Evolutionary conservation across 306 rosid species (phyloP), one percentile per base, ranked within the genome.

Genomic region (Trifolium dubium): DNA sequence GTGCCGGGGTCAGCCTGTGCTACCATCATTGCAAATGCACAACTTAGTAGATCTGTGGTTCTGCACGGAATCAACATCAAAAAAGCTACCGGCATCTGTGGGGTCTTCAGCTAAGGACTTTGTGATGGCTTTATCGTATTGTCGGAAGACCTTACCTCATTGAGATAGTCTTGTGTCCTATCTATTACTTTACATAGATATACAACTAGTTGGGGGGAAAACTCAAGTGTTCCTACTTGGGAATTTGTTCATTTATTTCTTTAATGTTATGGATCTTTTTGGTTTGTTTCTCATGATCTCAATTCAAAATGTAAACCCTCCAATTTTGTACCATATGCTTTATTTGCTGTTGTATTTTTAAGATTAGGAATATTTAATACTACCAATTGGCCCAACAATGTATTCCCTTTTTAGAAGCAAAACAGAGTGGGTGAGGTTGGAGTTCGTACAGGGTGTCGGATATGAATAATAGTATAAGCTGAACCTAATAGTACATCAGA

Each of bases 91-190:
- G 0, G 95, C 96, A 64, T 80, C 91, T 3, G 90, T 92, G 37
- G 98, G 99, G 15, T 88, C 99, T 75, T 92, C 99, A 0, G 98
- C 97, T 3, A 94, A 94, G 86, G 97, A 94, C 82, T 94, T 92
- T 53, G 99, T 94, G 67, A 94, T 94, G 99, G 90, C 86, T 60
- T 86, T 94, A 73, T 91, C 96, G 4, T 93, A 93, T 78, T 84
- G 90, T 83, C 87, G 95, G 18, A 88, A 86, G 74, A 64, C 79
- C 54, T 76, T 66, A 30, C 72, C 80, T 67, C 77, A 75, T 49
- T 81, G 81, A 83, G 79, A 59, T 66, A 35, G 37, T 39, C 12
- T 32, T 46, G 32, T 30, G 15, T 34, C 19, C 32, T 73, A 8
- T 34, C 49, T 68, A n/a, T 0, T 47, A 64, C 46, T 68, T 68